These are phyloP conservation scores for Streptanthus diversifolius DNA, from an alignment of 345 rosid species.

Conservation along the genomic window DNA sequence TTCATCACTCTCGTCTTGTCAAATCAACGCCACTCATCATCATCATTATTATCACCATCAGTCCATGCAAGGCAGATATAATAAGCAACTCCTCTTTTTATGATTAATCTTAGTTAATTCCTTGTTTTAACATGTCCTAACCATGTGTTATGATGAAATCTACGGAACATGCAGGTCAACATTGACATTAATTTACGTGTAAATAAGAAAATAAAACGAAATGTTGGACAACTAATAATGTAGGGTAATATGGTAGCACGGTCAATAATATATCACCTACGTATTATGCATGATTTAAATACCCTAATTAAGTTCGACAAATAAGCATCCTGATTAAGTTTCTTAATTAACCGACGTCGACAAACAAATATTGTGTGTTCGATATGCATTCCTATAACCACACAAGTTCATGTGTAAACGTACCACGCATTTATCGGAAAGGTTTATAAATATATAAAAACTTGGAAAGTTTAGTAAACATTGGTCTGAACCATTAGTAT, in stretches of 20 bases:
- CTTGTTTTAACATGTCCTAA: slow-evolving; percentile 12
- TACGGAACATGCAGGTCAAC: background rate
- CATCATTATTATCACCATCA: background rate
- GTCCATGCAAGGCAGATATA: slow-evolving; percentile 23
- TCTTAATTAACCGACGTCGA: slow-evolving; percentile 1
- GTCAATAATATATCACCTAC: background rate
- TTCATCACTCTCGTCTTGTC: slow-evolving; percentile 22
- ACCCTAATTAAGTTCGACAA: background rate
- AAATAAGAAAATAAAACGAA: background rate
- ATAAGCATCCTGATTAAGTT: background rate
- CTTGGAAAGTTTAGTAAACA: background rate
- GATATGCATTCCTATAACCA: slow-evolving; percentile 8
- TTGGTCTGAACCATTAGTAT: background rate
- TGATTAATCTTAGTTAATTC: background rate
- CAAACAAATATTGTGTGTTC: slow-evolving; percentile 4
- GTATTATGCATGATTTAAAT: background rate
- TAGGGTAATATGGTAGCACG: slow-evolving; percentile 2
- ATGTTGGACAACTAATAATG: background rate
- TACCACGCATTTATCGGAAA: background rate
- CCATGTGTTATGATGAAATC: slow-evolving; percentile 14
- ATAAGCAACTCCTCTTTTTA: background rate
- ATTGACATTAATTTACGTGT: slow-evolving; percentile 13
- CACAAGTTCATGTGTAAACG: background rate
- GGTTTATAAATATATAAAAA: background rate
- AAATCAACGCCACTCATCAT: slow-evolving; percentile 24